Evolutionary conservation across 2,329 filamentous ascomycete genomes (phyloP).

Genomic region (Monosporascus sp.): DNA sequence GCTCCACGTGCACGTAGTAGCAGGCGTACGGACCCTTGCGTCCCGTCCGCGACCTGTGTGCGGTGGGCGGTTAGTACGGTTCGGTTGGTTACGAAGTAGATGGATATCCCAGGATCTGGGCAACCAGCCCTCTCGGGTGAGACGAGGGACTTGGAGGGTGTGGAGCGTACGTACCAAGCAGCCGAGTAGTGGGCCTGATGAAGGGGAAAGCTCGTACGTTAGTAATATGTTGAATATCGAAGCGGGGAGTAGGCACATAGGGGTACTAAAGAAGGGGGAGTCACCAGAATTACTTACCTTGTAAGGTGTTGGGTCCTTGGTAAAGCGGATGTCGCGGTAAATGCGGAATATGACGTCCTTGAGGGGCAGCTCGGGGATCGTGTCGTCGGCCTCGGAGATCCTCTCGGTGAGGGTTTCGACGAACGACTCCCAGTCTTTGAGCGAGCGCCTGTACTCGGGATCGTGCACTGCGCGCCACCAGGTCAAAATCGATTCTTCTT

Average conservation of each 20-base stretch:
- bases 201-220: neutral
- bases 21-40: slow-evolving; percentile 82
- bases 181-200: slow-evolving; percentile 71
- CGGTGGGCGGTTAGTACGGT: neutral
- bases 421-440: slow-evolving; percentile 78
- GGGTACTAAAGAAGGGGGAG: slow-evolving; percentile 11
- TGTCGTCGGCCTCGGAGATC: slow-evolving; percentile 68
- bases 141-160: slow-evolving; percentile 13
- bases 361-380: slow-evolving; percentile 76
- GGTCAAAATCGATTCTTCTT: too few relatives aligned
- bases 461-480: slow-evolving; percentile 59
- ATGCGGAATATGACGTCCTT: slow-evolving; percentile 87
- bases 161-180: slow-evolving; percentile 52
- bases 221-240: slow-evolving; percentile 2
- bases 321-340: slow-evolving; percentile 81
- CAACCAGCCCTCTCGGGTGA: neutral
- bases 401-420: slow-evolving; percentile 66
- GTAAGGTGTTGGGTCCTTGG: slow-evolving; percentile 79
- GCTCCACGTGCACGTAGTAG: slow-evolving; percentile 83
- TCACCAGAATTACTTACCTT: slow-evolving; percentile 51
- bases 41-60: slow-evolving; percentile 69
- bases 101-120: too few relatives aligned
- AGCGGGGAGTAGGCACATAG: neutral
- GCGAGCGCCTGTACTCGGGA: slow-evolving; percentile 68
- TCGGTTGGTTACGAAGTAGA: too few relatives aligned